These are phyloP conservation scores for Boletus sensibilis DNA, from an alignment of 768 basidiomycete genomes.

Conservation along the genomic window DNA sequence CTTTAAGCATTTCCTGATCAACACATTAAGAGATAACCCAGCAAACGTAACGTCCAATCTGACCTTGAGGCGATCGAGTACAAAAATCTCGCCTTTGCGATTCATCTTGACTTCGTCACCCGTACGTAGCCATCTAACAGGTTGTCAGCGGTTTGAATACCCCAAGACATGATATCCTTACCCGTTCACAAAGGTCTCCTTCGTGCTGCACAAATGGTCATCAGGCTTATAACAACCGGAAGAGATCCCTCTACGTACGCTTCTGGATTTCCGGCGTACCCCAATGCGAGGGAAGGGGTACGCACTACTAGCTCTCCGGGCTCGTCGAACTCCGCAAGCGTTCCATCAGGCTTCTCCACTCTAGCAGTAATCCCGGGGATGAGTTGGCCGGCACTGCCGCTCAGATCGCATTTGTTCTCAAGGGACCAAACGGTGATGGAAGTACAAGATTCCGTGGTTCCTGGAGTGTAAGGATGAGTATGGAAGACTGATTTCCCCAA, in stretches of 20 bases:
- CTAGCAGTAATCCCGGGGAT: constrained; percentile 56
- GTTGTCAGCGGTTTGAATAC: not conserved
- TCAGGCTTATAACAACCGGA: constrained; percentile 4
- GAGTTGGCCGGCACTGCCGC: constrained; percentile 58
- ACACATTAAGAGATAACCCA: not conserved
- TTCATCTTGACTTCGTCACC: constrained; percentile 72
- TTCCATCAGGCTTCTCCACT: constrained; percentile 58
- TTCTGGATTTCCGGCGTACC: constrained; percentile 55
- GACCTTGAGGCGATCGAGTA: constrained; percentile 76
- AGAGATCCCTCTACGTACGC: constrained; percentile 46
- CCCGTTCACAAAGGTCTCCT: constrained; percentile 60
- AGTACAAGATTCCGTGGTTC: constrained; percentile 64
- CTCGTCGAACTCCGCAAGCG: constrained; percentile 54
- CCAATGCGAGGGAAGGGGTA: constrained; percentile 58
- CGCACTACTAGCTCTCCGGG: constrained; percentile 61
- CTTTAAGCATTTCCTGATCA: constrained; percentile 67
- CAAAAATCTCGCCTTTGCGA: constrained; percentile 57
- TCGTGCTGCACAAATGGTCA: constrained; percentile 42
- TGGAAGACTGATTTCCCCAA: not conserved
- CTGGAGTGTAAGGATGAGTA: constrained; percentile 28
- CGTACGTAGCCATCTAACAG: constrained; percentile 58
- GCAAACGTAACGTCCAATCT: not conserved
- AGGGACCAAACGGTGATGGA: constrained; percentile 48
- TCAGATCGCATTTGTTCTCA: constrained; percentile 43
- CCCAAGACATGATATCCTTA: not conserved